These are phyloP conservation scores for Penicillium pulvis DNA, from an alignment of 495 filamentous ascomycete genomes.

Conservation along the genomic window DNA sequence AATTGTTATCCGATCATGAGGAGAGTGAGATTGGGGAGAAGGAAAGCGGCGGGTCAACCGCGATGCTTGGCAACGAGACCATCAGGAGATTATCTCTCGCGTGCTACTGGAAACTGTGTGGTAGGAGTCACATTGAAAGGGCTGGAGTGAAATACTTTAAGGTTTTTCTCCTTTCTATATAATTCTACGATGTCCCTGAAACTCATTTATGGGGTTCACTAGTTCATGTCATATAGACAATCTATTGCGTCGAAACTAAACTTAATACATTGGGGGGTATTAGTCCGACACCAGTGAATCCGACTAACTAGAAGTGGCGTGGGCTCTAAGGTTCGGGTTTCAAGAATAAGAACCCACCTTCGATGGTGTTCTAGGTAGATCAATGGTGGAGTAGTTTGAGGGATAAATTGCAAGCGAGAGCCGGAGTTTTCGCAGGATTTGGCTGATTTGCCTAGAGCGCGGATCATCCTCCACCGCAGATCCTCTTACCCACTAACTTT, in stretches of 20 bases:
- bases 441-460: constrained; percentile 16
- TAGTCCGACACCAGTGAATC: background rate
- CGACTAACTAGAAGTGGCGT: no score
- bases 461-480: constrained; percentile 32
- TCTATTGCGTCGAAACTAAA: background rate
- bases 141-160: no score
- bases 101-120: background rate
- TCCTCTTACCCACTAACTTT: constrained; percentile 18
- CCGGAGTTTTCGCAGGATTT: background rate
- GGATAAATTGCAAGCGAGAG: constrained; percentile 5
- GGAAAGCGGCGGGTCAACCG: background rate
- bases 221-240: background rate
- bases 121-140: no score
- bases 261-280: background rate
- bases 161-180: no score
- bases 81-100: background rate
- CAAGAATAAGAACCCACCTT: background rate
- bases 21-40: background rate
- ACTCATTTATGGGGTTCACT: background rate
- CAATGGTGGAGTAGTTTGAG: constrained; percentile 4
- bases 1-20: background rate
- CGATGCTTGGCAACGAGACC: constrained; percentile 1
- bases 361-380: background rate
- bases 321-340: no score
- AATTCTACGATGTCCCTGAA: no score